phyloP scores from a whole-genome alignment of 371 early-diverging fungal genomes.

The Dichotomocladium elegans region DNA sequence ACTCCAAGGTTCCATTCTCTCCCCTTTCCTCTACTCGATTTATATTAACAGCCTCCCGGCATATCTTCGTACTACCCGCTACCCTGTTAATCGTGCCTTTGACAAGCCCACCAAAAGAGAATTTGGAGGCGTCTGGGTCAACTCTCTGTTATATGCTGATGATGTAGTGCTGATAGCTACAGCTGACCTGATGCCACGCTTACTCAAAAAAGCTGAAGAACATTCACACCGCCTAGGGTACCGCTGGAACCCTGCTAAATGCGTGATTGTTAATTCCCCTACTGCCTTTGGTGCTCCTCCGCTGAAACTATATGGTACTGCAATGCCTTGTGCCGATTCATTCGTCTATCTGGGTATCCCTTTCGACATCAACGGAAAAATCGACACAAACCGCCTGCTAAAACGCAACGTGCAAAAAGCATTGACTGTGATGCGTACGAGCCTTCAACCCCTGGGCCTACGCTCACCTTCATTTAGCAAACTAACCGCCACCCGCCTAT shows the following conservation, averaged over 20 bases:
- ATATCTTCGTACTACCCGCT: too few relatives aligned
- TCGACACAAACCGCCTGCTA: background rate
- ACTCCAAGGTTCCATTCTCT: too few relatives aligned
- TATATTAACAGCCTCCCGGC: background rate
- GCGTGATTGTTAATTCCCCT: slow-evolving; percentile 8
- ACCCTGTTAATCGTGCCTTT: too few relatives aligned
- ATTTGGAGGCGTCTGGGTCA: too few relatives aligned
- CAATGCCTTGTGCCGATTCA: background rate
- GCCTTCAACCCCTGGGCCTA: background rate
- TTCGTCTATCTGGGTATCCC: slow-evolving; percentile 12
- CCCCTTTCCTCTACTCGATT: too few relatives aligned
- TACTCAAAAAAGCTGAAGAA: background rate
- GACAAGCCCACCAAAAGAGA: too few relatives aligned
- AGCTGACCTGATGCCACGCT: background rate
- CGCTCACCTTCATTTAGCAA: background rate
- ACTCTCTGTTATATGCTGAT: slow-evolving; percentile 8
- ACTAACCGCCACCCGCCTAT: background rate
- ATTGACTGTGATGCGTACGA: slow-evolving; percentile 1
- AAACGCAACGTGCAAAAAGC: background rate
- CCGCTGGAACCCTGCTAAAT: slow-evolving; percentile 24
- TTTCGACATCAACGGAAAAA: background rate
- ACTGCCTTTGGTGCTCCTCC: background rate
- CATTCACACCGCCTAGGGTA: slow-evolving; percentile 16
- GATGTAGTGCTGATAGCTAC: slow-evolving; percentile 7
- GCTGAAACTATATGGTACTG: slow-evolving; percentile 1